phyloP scores from a whole-genome alignment of 176 grass and related monocot species.

The Leersia perrieri region DNA sequence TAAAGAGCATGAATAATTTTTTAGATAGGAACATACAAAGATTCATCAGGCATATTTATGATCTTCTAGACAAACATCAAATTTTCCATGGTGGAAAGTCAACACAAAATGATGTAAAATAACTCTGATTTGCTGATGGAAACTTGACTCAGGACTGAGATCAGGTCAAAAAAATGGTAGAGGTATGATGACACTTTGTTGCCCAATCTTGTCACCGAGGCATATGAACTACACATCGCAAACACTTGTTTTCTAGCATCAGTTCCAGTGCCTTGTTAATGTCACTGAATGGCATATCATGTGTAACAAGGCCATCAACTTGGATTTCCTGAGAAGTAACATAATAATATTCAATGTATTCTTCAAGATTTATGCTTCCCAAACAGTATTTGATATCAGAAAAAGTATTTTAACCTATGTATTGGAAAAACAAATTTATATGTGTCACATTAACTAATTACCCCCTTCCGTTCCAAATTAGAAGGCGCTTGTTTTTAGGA shows the following conservation, averaged over 20 bases:
- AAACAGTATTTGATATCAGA: slow-evolving; percentile 6
- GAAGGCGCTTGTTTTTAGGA: too few relatives aligned
- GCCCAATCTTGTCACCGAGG: slow-evolving; percentile 28
- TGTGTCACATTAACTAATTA: neutral
- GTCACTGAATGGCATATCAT: slow-evolving; percentile 73
- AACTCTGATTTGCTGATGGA: neutral
- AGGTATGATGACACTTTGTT: slow-evolving; percentile 26
- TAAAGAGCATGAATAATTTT: slow-evolving; percentile 9
- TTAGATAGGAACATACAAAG: neutral
- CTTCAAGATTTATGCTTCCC: slow-evolving; percentile 10
- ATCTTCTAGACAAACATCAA: slow-evolving; percentile 1
- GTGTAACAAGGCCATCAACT: slow-evolving; percentile 75
- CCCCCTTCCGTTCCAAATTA: too few relatives aligned
- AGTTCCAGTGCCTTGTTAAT: slow-evolving; percentile 80
- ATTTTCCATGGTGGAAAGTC: neutral
- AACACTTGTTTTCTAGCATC: slow-evolving; percentile 80
- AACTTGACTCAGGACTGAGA: slow-evolving; percentile 5
- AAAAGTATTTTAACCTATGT: neutral
- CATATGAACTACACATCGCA: slow-evolving; percentile 95
- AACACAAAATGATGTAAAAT: neutral
- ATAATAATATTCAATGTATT: slow-evolving; percentile 17
- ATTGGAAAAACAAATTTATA: neutral
- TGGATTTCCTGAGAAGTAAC: slow-evolving; percentile 73
- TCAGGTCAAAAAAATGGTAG: slow-evolving; percentile 26
- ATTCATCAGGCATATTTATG: neutral